Evolutionary conservation across 768 basidiomycete species (phyloP), one percentile per base, ranked within the genome.

Genomic region (Tulasnella sp.): DNA sequence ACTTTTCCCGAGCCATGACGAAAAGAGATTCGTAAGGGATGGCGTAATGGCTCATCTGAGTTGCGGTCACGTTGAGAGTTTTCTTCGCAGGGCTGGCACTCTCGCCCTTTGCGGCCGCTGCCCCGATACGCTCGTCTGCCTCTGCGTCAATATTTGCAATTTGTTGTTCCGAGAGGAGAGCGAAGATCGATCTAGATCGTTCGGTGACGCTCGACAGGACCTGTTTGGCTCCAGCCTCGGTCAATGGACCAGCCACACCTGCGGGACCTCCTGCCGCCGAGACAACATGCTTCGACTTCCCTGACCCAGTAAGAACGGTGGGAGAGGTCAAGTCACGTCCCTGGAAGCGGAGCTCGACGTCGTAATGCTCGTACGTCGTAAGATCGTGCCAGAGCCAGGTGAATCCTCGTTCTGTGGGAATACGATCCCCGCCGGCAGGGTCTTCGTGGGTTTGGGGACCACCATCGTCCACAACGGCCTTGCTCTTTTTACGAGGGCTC

Each of bases 311-410:
- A 78, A n/a, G 81, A 80, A 67, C 82, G 76, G 72, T 81, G 82
- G 39, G 81, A 80, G 12, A 87, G 80, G 22, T 85, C 82, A 49
- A 83, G 89, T 72, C 40, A 37, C 71, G 39, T 76, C 75, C 75
- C 34, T 67, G 67, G 39, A 64, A 58, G 14, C 68, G 67, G 49
- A 93, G 86, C 81, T 98, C 96, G 77, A 87, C 86, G 81, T 93
- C 90, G 85, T 96, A 97, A 1, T 93, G 85, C 19, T 84, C 85
- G 79, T 96, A 91, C 1, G 97, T 97, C 3, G 95, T 94, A 31
- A 94, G 82, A 82, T 97, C 94, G 83, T 98, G 94, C 89, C 93
- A 94, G 19, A 95, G 84, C 90, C 93, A 94, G 0, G 88, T 79
- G 77, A 81, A 80, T 3, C 78, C 78, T 25, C 80, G 74, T 54